Evolutionary conservation across 2,329 filamentous ascomycete genomes (phyloP).

Genomic region (Diplodia sapinea): DNA sequence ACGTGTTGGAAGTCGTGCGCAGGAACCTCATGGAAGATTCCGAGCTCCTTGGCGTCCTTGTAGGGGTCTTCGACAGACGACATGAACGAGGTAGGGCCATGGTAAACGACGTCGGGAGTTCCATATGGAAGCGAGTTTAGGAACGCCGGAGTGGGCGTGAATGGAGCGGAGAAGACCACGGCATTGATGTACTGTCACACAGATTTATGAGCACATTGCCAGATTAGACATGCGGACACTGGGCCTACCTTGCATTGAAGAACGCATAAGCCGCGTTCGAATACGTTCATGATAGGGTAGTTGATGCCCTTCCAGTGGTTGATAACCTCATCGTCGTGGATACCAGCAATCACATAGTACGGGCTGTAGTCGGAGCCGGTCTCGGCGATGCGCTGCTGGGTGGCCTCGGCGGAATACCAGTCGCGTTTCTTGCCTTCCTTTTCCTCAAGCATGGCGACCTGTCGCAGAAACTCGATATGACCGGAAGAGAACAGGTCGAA

Average conservation of each 20-base stretch:
- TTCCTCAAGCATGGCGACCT: conserved; percentile 76
- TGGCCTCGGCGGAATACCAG: conserved; percentile 74
- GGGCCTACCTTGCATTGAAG: conserved; percentile 84
- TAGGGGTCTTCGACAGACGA: conserved; percentile 68
- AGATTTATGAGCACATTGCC: conserved; percentile 3
- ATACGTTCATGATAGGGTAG: conserved; percentile 99
- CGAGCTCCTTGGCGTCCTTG: conserved; percentile 76
- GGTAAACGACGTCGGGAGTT: conserved; percentile 81
- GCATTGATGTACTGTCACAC: conserved; percentile 76
- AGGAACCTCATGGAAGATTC: conserved; percentile 81
- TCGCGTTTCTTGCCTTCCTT: conserved; percentile 68
- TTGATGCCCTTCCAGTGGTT: conserved; percentile 97
- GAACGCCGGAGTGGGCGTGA: conserved; percentile 80
- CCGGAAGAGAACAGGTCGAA: conserved; percentile 97
- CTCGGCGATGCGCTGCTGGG: conserved; percentile 66
- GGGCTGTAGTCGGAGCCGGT: conserved; percentile 76
- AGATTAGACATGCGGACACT: background rate
- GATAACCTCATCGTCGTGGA: conserved; percentile 94
- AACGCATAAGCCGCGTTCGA: conserved; percentile 92
- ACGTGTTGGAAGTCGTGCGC: conserved; percentile 82
- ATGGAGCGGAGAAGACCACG: conserved; percentile 88
- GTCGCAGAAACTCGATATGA: conserved; percentile 90
- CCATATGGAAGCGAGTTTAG: conserved; percentile 72
- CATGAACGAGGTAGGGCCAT: conserved; percentile 94
- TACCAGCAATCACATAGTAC: conserved; percentile 86